phyloP scores from a whole-genome alignment of 352 stramenopile genomes.

The Peronospora farinosa region DNA sequence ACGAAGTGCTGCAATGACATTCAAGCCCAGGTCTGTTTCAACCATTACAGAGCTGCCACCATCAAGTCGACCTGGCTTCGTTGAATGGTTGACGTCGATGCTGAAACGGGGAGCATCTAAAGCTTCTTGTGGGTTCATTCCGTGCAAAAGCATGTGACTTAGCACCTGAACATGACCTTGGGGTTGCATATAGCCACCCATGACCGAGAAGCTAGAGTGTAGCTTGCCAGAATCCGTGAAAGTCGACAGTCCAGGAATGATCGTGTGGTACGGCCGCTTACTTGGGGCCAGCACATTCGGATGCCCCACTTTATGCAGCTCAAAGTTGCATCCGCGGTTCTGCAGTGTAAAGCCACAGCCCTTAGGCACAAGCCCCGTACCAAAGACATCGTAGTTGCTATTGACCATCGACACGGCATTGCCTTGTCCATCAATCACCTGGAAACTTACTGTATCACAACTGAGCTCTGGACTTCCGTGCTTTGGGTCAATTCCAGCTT shows the following conservation, averaged over 20 bases:
- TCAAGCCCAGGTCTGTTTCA: conserved; percentile 70
- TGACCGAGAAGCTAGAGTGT: conserved; percentile 89
- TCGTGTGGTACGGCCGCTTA: conserved; percentile 97
- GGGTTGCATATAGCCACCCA: conserved; percentile 94
- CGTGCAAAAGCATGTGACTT: conserved; percentile 81
- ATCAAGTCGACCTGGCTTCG: conserved; percentile 37
- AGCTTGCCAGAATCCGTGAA: conserved; percentile 80
- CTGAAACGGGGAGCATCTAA: conserved; percentile 93
- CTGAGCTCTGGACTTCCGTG: conserved; percentile 55
- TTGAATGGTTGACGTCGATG: conserved; percentile 68
- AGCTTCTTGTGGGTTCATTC: conserved; percentile 83
- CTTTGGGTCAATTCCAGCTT: conserved; percentile 47
- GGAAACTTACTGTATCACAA: conserved; percentile 92
- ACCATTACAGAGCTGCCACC: conserved; percentile 67
- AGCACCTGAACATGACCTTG: conserved; percentile 95
- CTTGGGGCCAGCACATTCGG: conserved; percentile 87
- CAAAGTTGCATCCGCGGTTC: conserved; percentile 95
- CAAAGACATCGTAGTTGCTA: conserved; percentile 97
- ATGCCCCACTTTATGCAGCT: conserved; percentile 68
- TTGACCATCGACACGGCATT: conserved; percentile 98
- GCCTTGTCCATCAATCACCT: conserved; percentile 91
- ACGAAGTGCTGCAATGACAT: conserved; percentile 66
- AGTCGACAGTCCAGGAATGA: conserved; percentile 94
- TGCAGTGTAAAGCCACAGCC: conserved; percentile 94
- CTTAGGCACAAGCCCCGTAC: conserved; percentile 90